These are phyloP conservation scores for Linnemannia schmuckeri DNA, from an alignment of 192 early-diverging fungal genomes.

Conservation along the genomic window DNA sequence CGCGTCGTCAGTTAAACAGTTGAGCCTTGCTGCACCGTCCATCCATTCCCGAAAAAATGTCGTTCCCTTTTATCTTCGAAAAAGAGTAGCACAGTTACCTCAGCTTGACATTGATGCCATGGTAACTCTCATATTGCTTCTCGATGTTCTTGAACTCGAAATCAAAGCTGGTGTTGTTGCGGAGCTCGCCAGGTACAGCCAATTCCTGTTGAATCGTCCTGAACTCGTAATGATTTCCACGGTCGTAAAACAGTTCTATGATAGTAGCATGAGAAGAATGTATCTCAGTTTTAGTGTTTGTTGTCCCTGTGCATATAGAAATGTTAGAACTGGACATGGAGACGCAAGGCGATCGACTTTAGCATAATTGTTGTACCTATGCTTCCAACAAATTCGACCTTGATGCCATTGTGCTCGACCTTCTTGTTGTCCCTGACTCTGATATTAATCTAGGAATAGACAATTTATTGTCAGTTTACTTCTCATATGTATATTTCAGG, in stretches of 20 bases:
- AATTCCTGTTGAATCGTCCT: slow-evolving; percentile 93
- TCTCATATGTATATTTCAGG: neutral
- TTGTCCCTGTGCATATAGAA: neutral
- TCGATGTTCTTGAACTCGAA: slow-evolving; percentile 99
- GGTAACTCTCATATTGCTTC: slow-evolving; percentile 98
- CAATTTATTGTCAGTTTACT: neutral
- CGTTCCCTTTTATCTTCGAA: neutral
- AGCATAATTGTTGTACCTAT: slow-evolving; percentile 74
- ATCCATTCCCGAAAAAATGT: neutral
- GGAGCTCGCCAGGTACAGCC: slow-evolving; percentile 93
- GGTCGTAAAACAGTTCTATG: slow-evolving; percentile 93
- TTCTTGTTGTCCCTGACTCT: slow-evolving; percentile 90
- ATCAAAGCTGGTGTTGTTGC: slow-evolving; percentile 82
- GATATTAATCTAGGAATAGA: slow-evolving; percentile 74
- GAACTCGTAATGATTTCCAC: slow-evolving; percentile 97
- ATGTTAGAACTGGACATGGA: neutral
- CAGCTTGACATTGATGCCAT: slow-evolving; percentile 98
- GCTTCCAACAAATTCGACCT: slow-evolving; percentile 98
- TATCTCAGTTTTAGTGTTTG: neutral
- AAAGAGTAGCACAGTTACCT: slow-evolving; percentile 55
- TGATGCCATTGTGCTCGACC: slow-evolving; percentile 98
- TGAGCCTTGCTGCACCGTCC: neutral
- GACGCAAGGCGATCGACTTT: neutral
- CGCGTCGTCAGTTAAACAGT: neutral
- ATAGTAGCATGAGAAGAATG: neutral